A percentile compares a stretch with the other conserved stretches of the same genome.
Conservation (phyloP, 768 basidiomycete genomes). For the Boletellus ananas region DNA sequence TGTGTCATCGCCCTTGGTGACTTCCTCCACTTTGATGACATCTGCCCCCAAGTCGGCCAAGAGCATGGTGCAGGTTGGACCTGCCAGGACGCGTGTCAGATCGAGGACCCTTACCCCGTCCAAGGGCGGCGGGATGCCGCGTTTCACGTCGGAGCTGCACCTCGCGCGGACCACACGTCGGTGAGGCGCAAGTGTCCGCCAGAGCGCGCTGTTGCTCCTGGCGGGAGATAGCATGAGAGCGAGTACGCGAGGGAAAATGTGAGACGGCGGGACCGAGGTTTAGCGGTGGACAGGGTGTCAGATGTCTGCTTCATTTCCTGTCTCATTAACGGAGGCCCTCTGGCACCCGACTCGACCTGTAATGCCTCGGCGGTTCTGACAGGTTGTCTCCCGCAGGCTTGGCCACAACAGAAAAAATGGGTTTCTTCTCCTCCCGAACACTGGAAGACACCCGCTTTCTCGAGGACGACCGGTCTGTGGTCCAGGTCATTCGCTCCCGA, state of each 20-base stretch:
- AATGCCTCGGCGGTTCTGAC: slow-evolving; percentile 7
- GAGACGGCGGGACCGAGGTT: not conserved
- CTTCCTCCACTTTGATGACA: slow-evolving; percentile 88
- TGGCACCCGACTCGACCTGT: slow-evolving; percentile 20
- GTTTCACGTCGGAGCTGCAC: slow-evolving; percentile 11
- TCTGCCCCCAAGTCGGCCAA: slow-evolving; percentile 92
- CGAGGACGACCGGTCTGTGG: slow-evolving; percentile 43
- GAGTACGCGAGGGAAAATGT: not conserved
- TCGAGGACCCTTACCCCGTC: slow-evolving; percentile 82
- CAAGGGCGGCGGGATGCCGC: slow-evolving; percentile 73
- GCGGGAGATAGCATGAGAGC: slow-evolving; percentile 8
- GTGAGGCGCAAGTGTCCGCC: not conserved
- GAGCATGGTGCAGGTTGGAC: slow-evolving; percentile 89
- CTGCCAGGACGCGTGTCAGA: slow-evolving; percentile 87
- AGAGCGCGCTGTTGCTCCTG: not conserved
- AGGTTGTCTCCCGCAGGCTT: not conserved
- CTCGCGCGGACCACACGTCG: slow-evolving; percentile 5
- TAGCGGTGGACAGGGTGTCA: slow-evolving; percentile 21
- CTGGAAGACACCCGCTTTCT: slow-evolving; percentile 13
- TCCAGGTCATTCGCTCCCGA: slow-evolving; percentile 57
- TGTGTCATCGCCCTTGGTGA: slow-evolving; percentile 83
- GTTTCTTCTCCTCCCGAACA: slow-evolving; percentile 31
- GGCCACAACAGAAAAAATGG: slow-evolving; percentile 17
- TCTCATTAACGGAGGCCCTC: slow-evolving; percentile 11
- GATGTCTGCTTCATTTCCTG: slow-evolving; percentile 17